Evolutionary conservation across 169 alveolate species (phyloP), one percentile per base, ranked within the genome.

Genomic region (Babesia divergens): DNA sequence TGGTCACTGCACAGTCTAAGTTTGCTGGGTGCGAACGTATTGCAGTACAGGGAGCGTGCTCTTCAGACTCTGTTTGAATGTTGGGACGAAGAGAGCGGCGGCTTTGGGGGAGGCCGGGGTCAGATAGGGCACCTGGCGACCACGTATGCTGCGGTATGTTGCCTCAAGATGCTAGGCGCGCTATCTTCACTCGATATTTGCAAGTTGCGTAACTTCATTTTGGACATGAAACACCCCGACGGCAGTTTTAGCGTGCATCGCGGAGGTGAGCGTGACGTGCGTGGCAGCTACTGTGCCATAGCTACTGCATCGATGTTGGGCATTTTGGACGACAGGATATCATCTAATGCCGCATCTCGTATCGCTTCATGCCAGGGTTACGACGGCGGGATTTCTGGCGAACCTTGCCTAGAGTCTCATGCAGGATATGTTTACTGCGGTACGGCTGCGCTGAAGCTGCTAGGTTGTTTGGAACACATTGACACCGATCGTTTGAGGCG

Each of bases 341-440:
- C 92, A 29, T 91, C 88, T 46, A 94, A 93, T 35, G 92, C 94
- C 28, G 96, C 92, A 26, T 93, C 94, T 40, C 86, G 91, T 79
- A 89, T 97, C 29, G 80, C 91, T 8, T 70, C 90, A 9, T 95
- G 99, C 72, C 93, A 94, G 60, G 93, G 98, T 37, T 97, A 94
- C 76, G 99, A 97, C 80, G 99, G 99, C 28, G 99, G 99, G 11
- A 90, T 95, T 46, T 91, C 97, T 5, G 96, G 98, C 24, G 97
- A 90, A 52, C 96, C 97, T 11, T 86, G 50, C 71, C 95, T 95
- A 47, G 99, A 97, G 84, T 96, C 99, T 29, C 99, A 97, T 87
- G 99, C 98, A 13, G 99, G 98, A 8, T 96, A 94, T 84, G 92
- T 98, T 16, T 97, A 88, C 89, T 97, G 99, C 83, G 99, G 97